Evolutionary conservation across 225 moss, liverwort and hornwort genomes (phyloP).

Genomic region (Antitrichia curtipendula): DNA sequence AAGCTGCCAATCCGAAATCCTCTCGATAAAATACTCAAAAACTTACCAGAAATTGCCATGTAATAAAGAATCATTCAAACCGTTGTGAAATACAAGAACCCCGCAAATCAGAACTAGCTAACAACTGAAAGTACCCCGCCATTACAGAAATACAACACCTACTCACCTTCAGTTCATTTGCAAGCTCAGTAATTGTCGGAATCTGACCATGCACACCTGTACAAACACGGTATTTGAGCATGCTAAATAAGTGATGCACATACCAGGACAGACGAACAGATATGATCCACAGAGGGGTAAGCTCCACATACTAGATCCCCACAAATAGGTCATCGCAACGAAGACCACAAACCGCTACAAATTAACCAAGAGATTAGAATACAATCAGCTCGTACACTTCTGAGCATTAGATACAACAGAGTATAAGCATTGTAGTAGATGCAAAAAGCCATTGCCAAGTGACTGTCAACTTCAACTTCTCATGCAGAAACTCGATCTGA

Average conservation of each 20-base stretch:
- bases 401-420: background rate
- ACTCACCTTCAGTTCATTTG: conserved; percentile 11
- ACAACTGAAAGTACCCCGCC: background rate
- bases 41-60: background rate
- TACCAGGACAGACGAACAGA: background rate
- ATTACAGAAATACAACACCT: background rate
- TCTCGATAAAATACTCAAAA: background rate
- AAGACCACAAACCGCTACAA: background rate
- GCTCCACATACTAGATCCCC: background rate
- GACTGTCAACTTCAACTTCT: background rate
- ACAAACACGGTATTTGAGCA: background rate
- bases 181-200: conserved; percentile 1
- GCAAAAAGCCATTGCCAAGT: background rate
- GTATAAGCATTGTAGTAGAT: background rate
- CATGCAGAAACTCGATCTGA: background rate
- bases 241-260: background rate
- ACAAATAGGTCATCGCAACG: background rate
- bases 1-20: background rate
- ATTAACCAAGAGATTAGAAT: background rate
- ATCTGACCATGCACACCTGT: conserved; percentile 14
- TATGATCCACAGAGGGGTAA: background rate
- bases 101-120: background rate
- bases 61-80: background rate
- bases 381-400: background rate
- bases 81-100: background rate